Evolutionary conservation across 2,329 filamentous ascomycete genomes (phyloP), one percentile per base, ranked within the genome.

Genomic region (Hirsutella minnesotensis): DNA sequence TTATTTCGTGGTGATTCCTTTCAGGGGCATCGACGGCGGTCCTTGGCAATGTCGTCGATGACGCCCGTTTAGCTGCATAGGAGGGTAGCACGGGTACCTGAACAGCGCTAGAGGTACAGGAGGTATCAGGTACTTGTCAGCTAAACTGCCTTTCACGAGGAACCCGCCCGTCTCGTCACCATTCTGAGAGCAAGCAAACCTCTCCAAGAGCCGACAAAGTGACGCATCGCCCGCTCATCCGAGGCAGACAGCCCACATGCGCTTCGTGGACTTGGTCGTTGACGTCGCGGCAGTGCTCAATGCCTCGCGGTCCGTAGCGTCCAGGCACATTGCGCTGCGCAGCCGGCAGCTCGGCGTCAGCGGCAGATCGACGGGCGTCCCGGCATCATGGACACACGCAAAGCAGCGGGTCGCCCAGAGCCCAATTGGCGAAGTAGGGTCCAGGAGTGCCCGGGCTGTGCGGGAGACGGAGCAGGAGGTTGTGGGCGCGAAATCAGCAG

Each of bases 231-330:
- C 41, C 46, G 49, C 49, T 44, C 46, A 44, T 41, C 31, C 24
- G 48, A 53, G 55, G 49, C 48, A 45, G 37, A 39, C 46, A 54
- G 49, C 52, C 48, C 52, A 46, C 51, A 79, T 79, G 75, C 66
- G 74, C 60, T 67, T 78, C 71, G 75, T 73, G 65, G 81, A 75
- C 65, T 77, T 72, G 56, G 65, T 70, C 48, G 68, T 88, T 57
- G 85, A 89, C 65, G 67, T 83, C 53, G 77, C 80, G 51, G 76
- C 80, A 47, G 69, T 89, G 49, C 70, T 83, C 60, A 78, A 73
- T 67, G 83, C 79, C 57, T 81, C 83, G 40, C 75, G 79, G 46
- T 75, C 75, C 29, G 72, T 89, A 47, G 82, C 81, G 39, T 62
- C 70, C 39, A 79, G 74, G 58, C 79, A 82, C 60, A 57, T 75